Percentiles rank a stretch among this genome's conserved stretches.
phyloP scores from a whole-genome alignment of 371 early-diverging fungal genomes.

The Capniomyces stellatus region DNA sequence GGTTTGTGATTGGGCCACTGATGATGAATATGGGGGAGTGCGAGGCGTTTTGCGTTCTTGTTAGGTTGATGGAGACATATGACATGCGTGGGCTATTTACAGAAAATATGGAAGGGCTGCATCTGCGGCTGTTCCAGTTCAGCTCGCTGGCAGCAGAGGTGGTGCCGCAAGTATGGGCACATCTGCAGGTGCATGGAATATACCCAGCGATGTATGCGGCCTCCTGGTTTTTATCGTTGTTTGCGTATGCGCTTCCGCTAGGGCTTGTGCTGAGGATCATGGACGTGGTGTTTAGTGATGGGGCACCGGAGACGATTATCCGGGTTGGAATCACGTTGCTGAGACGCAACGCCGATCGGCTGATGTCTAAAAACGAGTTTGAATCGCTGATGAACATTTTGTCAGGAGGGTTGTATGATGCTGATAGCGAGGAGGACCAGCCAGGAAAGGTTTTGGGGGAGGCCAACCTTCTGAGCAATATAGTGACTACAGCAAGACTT shows the following conservation, averaged over 20 bases:
- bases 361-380: slow-evolving; percentile 59
- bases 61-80: slow-evolving; percentile 68
- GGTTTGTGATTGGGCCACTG: slow-evolving; percentile 74
- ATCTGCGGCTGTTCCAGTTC: slow-evolving; percentile 66
- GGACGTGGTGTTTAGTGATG: slow-evolving; percentile 73
- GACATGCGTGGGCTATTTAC: slow-evolving; percentile 68
- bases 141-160: slow-evolving; percentile 54
- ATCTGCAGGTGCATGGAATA: slow-evolving; percentile 59
- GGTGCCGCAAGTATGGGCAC: slow-evolving; percentile 54
- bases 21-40: slow-evolving; percentile 90
- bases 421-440: slow-evolving; percentile 34
- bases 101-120: slow-evolving; percentile 62
- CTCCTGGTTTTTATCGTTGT: slow-evolving; percentile 84
- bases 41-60: slow-evolving; percentile 79
- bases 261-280: slow-evolving; percentile 53
- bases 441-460: slow-evolving; percentile 52
- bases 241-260: slow-evolving; percentile 73
- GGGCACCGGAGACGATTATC: slow-evolving; percentile 68
- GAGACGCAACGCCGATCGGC: slow-evolving; percentile 42
- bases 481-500: slow-evolving; percentile 47
- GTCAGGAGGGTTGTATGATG: slow-evolving; percentile 57
- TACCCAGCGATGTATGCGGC: slow-evolving; percentile 76
- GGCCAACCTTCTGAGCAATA: slow-evolving; percentile 45
- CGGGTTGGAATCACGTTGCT: slow-evolving; percentile 74
- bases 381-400: slow-evolving; percentile 66